Conservation (phyloP, 805 yeast species). For the Hanseniaspora thailandica region DNA sequence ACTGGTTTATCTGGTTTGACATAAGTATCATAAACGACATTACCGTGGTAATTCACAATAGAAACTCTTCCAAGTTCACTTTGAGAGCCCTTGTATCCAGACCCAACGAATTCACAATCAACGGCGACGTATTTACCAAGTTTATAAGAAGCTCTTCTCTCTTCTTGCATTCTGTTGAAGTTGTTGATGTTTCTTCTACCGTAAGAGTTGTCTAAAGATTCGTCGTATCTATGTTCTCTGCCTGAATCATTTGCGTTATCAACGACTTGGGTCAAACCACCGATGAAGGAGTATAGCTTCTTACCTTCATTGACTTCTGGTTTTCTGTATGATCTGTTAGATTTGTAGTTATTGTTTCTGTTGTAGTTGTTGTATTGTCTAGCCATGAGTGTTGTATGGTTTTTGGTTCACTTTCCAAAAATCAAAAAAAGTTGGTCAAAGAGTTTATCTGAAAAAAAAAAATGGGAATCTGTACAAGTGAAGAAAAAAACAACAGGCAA, state of each 20-base stretch:
- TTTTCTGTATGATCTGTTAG: background rate
- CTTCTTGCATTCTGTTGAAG: background rate
- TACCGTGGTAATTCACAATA: constrained; percentile 71
- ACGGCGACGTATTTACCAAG: constrained; percentile 69
- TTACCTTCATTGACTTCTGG: background rate
- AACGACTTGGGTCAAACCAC: background rate
- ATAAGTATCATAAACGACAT: constrained; percentile 54
- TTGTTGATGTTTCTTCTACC: constrained; percentile 9
- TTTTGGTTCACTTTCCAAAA: too few relatives aligned
- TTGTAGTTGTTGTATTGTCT: background rate
- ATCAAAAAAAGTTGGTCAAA: too few relatives aligned
- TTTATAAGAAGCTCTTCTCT: constrained; percentile 23
- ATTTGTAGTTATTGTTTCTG: background rate
- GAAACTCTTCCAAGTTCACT: constrained; percentile 80
- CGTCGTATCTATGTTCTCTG: background rate
- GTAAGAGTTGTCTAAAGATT: background rate
- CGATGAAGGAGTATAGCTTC: background rate
- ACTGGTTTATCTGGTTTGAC: constrained; percentile 67
- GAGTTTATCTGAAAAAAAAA: too few relatives aligned
- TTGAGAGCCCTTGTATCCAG: constrained; percentile 58
- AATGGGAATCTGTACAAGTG: too few relatives aligned
- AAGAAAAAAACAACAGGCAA: too few relatives aligned
- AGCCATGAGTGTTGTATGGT: background rate
- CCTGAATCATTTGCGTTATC: background rate
- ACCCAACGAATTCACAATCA: constrained; percentile 92